Evolutionary conservation across 768 basidiomycete species (phyloP).

Genomic region (Strobilomyces confusus): DNA sequence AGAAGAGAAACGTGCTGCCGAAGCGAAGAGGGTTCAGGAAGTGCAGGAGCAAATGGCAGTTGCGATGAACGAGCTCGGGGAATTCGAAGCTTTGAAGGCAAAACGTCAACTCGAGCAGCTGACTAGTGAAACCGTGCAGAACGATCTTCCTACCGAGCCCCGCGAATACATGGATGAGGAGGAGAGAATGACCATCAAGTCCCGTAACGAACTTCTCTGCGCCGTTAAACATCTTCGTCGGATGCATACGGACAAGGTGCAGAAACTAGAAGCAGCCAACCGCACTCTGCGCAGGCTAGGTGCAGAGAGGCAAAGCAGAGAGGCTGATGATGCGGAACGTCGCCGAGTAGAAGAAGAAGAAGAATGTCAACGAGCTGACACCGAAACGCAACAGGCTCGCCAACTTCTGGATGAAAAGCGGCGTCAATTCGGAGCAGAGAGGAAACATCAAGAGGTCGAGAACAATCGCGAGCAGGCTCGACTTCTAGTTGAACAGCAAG

Average conservation of each 20-base stretch:
- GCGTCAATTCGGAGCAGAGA: slow-evolving; percentile 6
- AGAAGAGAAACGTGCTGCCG: slow-evolving; percentile 19
- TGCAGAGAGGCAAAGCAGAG: slow-evolving; percentile 22
- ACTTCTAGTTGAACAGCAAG: slow-evolving; percentile 10
- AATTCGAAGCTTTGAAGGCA: slow-evolving; percentile 6
- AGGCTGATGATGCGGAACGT: slow-evolving; percentile 15
- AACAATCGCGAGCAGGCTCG: slow-evolving; percentile 3
- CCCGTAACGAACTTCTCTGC: slow-evolving; percentile 9
- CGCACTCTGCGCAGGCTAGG: slow-evolving; percentile 20
- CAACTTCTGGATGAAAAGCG: slow-evolving; percentile 4
- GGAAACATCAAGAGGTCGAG: slow-evolving; percentile 5
- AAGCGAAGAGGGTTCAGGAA: slow-evolving; percentile 14
- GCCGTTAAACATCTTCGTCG: slow-evolving; percentile 15
- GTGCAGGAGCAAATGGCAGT: slow-evolving; percentile 17
- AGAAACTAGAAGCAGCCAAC: slow-evolving; percentile 15
- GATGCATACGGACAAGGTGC: slow-evolving; percentile 17
- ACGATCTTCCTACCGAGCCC: slow-evolving; percentile 16
- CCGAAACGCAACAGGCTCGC: slow-evolving; percentile 11
- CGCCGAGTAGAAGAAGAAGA: slow-evolving; percentile 11
- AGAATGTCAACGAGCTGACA: slow-evolving; percentile 4
- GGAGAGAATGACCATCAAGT: slow-evolving; percentile 6
- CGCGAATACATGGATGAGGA: slow-evolving; percentile 23
- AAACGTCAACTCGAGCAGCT: slow-evolving; percentile 1
- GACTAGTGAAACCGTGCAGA: background rate
- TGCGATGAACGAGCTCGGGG: slow-evolving; percentile 18